Evolutionary conservation across 305 asterid genomes (phyloP), one percentile per base, ranked within the genome.

Genomic region (Solanum hybrid): DNA sequence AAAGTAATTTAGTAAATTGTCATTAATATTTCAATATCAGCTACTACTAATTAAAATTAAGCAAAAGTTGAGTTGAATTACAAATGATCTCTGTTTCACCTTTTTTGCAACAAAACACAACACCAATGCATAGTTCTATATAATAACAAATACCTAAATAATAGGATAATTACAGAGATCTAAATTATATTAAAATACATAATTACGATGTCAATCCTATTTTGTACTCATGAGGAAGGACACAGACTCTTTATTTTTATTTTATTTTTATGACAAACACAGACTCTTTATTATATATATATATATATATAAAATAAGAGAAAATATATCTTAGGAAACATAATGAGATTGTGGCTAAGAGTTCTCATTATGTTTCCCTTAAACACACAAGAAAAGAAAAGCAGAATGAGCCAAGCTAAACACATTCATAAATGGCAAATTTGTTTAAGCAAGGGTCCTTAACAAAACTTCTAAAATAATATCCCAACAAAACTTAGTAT

Each of bases 401-500:
- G n/a, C 6, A 36, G 6, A 80, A 15, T 8, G 10, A 38, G 65
- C 72, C 87, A 15, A 26, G 87, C 26, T 41, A 15, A 82, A 8
- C 87, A 15, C 72, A 82, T 27, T 26, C 14, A 82, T 41, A 41
- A 82, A 82, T 27, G 87, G 36, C 10, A 82, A 82, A 27, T 17
- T 80, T 39, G 87, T 26, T 5, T 14, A 82, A 39, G 87, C 70
- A 7, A 82, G 26, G 87, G 24, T 39, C 4, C 87, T 12, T 39
- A 39, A 82, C 70, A 82, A 39, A 82, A 39, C 70, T 82, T 82
- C 72, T 41, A 82, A 82, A 57, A 41, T 27, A 82, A 39, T 8
- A 41, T 82, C 87, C 87, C 20, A 82, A 82, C 72, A 82, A 82
- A 82, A 82, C 72, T 39, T 81, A 26, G 87, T 82, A 82, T 82